These are phyloP conservation scores for Stagonosporopsis tanaceti DNA, from an alignment of 2,329 filamentous ascomycete genomes.

Conservation along the genomic window DNA sequence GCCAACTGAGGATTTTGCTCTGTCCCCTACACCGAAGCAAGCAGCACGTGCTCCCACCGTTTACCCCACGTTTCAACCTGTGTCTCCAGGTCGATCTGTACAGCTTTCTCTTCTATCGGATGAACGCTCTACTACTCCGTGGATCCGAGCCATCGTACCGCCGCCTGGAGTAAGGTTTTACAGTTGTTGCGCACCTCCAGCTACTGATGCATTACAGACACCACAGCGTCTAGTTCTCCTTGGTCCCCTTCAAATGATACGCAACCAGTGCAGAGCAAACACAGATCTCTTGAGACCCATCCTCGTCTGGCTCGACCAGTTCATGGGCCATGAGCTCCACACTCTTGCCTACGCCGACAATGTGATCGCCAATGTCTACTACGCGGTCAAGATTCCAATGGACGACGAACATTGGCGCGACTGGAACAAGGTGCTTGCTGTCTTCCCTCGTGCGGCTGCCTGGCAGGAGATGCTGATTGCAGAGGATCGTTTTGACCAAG, in stretches of 20 bases:
- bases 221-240: conserved; percentile 17
- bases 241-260: conserved; percentile 22
- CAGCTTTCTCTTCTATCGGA: neutral
- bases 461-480: conserved; percentile 18
- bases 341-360: conserved; percentile 13
- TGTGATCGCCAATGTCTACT: conserved; percentile 21
- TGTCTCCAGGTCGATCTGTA: too few relatives aligned
- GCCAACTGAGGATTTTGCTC: too few relatives aligned
- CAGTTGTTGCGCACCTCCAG: neutral
- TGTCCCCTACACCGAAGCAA: too few relatives aligned
- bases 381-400: conserved; percentile 25
- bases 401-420: conserved; percentile 17
- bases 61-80: too few relatives aligned
- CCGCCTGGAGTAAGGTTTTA: neutral
- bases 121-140: neutral
- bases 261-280: neutral
- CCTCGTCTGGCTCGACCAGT: conserved; percentile 16
- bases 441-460: conserved; percentile 18
- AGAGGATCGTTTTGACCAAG: conserved; percentile 18
- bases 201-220: neutral
- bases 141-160: neutral
- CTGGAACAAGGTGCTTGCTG: conserved; percentile 20
- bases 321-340: conserved; percentile 19
- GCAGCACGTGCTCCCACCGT: too few relatives aligned
- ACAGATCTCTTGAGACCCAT: conserved; percentile 1